A percentile compares a stretch with the other conserved stretches of the same genome.
Evolutionary conservation across 805 yeast species (phyloP).

Genomic region (Wickerhamiella musiphila): DNA sequence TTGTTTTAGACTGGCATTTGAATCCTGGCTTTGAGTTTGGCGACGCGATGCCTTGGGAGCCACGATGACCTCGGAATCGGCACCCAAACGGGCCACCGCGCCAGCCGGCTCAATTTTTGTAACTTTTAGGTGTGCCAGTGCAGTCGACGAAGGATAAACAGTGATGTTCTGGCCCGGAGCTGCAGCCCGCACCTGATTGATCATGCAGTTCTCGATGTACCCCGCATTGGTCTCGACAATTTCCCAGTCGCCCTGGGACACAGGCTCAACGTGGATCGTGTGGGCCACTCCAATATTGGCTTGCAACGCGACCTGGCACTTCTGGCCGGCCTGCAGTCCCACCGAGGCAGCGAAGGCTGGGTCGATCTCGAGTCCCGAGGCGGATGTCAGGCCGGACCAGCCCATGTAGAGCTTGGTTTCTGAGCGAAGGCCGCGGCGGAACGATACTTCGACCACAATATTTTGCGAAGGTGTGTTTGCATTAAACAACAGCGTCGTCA

Average conservation of each 20-base stretch:
- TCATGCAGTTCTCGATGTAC: conserved; percentile 50
- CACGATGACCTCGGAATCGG: conserved; percentile 53
- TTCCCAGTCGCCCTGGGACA: conserved; percentile 74
- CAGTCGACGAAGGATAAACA: conserved; percentile 51
- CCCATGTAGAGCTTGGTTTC: conserved; percentile 30
- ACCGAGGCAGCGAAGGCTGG: conserved; percentile 42
- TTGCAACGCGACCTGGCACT: conserved; percentile 29
- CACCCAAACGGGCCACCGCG: conserved; percentile 34
- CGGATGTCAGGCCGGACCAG: conserved; percentile 44
- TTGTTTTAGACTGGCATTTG: no score
- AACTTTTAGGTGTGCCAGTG: conserved; percentile 41
- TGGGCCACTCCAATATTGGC: conserved; percentile 35
- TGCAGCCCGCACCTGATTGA: conserved; percentile 70
- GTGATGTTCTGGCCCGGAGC: conserved; percentile 39
- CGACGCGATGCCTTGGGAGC: conserved; percentile 37
- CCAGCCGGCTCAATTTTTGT: conserved; percentile 27
- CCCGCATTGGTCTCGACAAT: conserved; percentile 68
- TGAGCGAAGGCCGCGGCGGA: conserved; percentile 18
- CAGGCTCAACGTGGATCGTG: conserved; percentile 62
- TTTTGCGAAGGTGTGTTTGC: conserved; percentile 40
- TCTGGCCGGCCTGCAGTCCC: conserved; percentile 28
- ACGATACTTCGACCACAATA: conserved; percentile 32
- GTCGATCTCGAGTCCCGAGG: conserved; percentile 39
- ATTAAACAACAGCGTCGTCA: conserved; percentile 30
- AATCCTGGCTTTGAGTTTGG: no score